A percentile compares a stretch with the other conserved stretches of the same genome.
Conservation (phyloP, 148 eudicot species). For the Silene conica region DNA sequence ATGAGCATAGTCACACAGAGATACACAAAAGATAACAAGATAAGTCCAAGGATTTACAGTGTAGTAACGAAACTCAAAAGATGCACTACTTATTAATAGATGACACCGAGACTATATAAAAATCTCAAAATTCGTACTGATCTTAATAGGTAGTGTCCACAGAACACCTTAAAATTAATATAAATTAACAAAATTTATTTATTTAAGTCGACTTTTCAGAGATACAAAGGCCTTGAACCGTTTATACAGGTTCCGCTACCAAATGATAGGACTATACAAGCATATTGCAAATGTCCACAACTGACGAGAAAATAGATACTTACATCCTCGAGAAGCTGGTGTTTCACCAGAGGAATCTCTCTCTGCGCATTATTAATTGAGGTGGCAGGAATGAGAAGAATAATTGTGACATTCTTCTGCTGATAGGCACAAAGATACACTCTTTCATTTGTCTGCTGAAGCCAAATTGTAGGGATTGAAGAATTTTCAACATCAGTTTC, state of each 20-base stretch:
- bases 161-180: not conserved
- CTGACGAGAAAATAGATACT: slow-evolving; percentile 20
- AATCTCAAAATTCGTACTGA: not conserved
- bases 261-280: not conserved
- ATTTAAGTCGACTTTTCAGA: not conserved
- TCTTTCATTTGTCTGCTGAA: slow-evolving; percentile 65
- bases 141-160: not conserved
- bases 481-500: slow-evolving; percentile 38
- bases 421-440: slow-evolving; percentile 80
- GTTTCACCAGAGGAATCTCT: slow-evolving; percentile 68
- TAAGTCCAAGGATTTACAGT: not conserved
- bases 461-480: slow-evolving; percentile 57
- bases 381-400: slow-evolving; percentile 70
- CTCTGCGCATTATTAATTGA: slow-evolving; percentile 59
- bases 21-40: not conserved
- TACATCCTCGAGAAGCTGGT: slow-evolving; percentile 78
- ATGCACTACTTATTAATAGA: not conserved
- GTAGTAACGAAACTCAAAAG: not conserved
- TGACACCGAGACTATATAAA: not conserved
- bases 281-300: not conserved
- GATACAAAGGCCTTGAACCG: not conserved
- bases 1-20: not conserved
- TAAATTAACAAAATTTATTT: too few relatives aligned
- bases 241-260: too few relatives aligned
- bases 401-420: slow-evolving; percentile 69